Evolutionary conservation across 2,329 filamentous ascomycete genomes (phyloP).

Genomic region (Xylaria arbuscula): DNA sequence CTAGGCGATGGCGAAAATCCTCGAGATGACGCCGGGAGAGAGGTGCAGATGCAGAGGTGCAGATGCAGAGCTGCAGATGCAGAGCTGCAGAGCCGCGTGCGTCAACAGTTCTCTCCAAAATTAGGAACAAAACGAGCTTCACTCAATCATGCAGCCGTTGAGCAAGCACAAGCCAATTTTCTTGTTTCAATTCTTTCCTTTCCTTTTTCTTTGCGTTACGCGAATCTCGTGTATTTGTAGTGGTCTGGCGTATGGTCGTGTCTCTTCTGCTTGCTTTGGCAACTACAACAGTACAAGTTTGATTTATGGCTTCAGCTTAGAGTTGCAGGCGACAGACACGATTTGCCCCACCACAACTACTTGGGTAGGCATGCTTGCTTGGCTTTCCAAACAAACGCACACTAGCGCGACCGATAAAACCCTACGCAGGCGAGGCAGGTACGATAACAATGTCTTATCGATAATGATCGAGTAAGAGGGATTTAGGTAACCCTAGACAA

Average conservation of each 20-base stretch:
- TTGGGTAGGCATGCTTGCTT: background rate
- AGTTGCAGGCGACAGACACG: background rate
- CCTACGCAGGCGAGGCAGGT: background rate
- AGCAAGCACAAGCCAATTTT: background rate
- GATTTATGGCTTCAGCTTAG: background rate
- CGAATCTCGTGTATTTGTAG: background rate
- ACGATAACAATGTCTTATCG: slow-evolving; percentile 9
- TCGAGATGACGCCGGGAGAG: background rate
- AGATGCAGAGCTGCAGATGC: too few species aligned
- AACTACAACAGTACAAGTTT: background rate
- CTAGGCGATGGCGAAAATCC: background rate
- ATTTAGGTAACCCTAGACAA: background rate
- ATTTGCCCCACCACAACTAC: background rate
- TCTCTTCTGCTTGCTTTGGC: background rate
- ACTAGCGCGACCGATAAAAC: slow-evolving; percentile 21
- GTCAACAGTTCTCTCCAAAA: background rate
- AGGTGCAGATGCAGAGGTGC: too few species aligned
- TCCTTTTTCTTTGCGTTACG: background rate
- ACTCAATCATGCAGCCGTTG: background rate
- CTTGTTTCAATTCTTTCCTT: background rate
- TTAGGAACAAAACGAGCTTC: background rate
- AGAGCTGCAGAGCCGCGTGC: slow-evolving; percentile 1
- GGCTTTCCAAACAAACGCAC: background rate
- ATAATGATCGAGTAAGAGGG: background rate
- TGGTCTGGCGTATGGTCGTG: background rate